These are phyloP conservation scores for Penicillium daleae DNA, from an alignment of 495 filamentous ascomycete genomes.

Conservation along the genomic window DNA sequence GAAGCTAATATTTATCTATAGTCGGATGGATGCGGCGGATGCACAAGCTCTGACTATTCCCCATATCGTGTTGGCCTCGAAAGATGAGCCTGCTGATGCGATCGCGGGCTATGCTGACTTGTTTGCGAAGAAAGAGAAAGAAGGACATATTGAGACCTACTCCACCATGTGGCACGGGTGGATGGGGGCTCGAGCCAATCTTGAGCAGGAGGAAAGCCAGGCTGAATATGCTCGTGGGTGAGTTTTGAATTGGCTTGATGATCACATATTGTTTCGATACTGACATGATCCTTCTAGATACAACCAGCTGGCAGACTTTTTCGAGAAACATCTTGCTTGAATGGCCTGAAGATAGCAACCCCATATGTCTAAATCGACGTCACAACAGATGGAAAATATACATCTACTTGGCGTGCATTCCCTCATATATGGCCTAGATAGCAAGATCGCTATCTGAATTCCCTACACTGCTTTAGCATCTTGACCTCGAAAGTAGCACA, in stretches of 20 bases:
- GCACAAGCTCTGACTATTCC: slow-evolving; percentile 52
- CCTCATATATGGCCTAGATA: background rate
- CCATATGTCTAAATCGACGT: background rate
- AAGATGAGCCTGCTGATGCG: slow-evolving; percentile 51
- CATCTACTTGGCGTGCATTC: background rate
- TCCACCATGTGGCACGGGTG: slow-evolving; percentile 60
- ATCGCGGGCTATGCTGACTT: slow-evolving; percentile 44
- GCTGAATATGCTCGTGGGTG: slow-evolving; percentile 59
- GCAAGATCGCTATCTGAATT: too few relatives aligned
- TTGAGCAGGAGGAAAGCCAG: slow-evolving; percentile 51
- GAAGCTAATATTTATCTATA: slow-evolving; percentile 13
- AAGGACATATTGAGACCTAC: slow-evolving; percentile 55
- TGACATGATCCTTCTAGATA: slow-evolving; percentile 32
- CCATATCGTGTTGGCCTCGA: slow-evolving; percentile 57
- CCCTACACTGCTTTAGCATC: too few relatives aligned
- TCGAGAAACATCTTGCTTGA: slow-evolving; percentile 42
- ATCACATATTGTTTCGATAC: background rate
- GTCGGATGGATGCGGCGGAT: slow-evolving; percentile 46
- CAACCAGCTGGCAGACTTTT: slow-evolving; percentile 48
- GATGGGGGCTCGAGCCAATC: slow-evolving; percentile 64
- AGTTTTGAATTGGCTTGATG: slow-evolving; percentile 18
- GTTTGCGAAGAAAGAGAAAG: slow-evolving; percentile 41
- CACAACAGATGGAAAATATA: too few relatives aligned
- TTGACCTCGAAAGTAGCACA: too few relatives aligned
- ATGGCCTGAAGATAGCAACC: background rate